Evolutionary conservation across 2,329 filamentous ascomycete genomes (phyloP).

Genomic region (Pseudogymnoascus sp.): DNA sequence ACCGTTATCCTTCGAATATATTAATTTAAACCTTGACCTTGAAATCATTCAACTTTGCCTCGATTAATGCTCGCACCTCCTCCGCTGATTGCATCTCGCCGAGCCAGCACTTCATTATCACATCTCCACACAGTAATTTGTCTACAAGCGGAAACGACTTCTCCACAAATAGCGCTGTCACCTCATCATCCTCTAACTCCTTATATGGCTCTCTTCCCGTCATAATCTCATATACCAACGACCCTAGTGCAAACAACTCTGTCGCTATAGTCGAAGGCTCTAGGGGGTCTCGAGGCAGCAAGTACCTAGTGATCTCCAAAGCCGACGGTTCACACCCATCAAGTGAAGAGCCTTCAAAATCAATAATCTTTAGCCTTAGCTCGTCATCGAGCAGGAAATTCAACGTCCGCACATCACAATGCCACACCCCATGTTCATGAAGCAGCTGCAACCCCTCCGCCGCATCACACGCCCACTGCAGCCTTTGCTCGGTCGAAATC

Average conservation of each 20-base stretch:
- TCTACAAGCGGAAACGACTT: not conserved
- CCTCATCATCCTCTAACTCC: not conserved
- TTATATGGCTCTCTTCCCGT: not conserved
- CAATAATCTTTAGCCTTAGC: not conserved
- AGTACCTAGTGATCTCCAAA: not conserved
- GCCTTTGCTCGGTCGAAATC: not conserved
- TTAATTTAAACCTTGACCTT: too few species aligned
- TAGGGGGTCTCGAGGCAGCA: not conserved
- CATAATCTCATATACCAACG: not conserved
- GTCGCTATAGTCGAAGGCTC: not conserved
- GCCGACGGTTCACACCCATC: not conserved
- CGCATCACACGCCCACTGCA: not conserved
- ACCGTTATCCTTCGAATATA: too few species aligned
- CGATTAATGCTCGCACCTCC: not conserved
- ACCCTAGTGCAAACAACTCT: not conserved
- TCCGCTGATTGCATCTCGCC: not conserved
- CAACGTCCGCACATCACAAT: not conserved
- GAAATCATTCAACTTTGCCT: not conserved
- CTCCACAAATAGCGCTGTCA: not conserved
- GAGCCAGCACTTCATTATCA: not conserved
- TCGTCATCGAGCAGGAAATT: not conserved
- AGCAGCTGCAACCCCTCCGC: not conserved
- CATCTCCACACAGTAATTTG: not conserved
- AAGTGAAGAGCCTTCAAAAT: not conserved
- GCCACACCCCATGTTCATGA: not conserved